Evolutionary conservation across 2,329 filamentous ascomycete species (phyloP).

Genomic region (Rhynchosporium agropyri): DNA sequence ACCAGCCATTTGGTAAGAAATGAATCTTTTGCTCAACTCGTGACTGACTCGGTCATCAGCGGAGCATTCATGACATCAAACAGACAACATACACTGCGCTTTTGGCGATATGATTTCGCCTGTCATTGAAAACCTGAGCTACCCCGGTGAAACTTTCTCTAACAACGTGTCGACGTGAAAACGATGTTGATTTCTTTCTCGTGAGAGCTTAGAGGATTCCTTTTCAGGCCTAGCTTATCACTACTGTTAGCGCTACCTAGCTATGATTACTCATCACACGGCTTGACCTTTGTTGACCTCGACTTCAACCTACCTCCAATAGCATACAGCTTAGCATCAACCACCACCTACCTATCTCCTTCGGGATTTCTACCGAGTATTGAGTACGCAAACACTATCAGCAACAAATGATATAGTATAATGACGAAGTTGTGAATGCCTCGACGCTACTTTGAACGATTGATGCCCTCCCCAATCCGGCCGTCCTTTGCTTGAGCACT

Average conservation of each 20-base stretch:
- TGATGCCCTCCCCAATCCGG: background rate
- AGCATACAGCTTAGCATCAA: conserved; percentile 8
- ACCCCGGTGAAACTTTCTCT: background rate
- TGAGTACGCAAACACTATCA: conserved; percentile 3
- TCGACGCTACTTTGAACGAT: background rate
- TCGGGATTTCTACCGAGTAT: background rate
- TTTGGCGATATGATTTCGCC: background rate
- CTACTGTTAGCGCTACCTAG: background rate
- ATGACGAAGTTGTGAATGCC: no score
- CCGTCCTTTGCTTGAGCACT: conserved; percentile 8
- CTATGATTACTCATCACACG: conserved; percentile 4
- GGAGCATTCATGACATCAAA: background rate
- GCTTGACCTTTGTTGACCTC: background rate
- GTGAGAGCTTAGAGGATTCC: no score
- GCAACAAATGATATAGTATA: background rate
- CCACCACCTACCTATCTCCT: conserved; percentile 5
- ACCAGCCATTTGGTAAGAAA: background rate
- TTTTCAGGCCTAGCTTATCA: background rate
- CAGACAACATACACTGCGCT: background rate
- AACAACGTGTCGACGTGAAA: background rate
- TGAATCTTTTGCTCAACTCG: background rate
- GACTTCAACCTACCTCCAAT: background rate
- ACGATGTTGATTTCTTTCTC: background rate
- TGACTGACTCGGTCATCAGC: background rate
- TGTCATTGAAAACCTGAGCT: background rate